Base-by-base conservation (phyloP, 192 early-diverging fungal genomes). In the Rhizophagus sp. region DNA sequence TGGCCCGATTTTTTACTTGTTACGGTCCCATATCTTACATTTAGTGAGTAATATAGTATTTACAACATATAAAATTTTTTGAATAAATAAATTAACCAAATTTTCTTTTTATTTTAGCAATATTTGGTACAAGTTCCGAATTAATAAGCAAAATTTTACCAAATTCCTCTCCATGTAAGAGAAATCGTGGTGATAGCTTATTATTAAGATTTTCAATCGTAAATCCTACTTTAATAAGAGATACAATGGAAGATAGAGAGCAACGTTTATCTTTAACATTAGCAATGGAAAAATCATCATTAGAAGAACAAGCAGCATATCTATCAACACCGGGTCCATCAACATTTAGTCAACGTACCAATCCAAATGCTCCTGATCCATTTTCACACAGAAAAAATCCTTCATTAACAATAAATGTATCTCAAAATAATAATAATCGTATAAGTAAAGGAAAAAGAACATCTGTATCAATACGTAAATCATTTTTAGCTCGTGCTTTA, bases 1-100 rank as follows among this genome's bases (percentile, higher is more conserved):
- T 66, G 64, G 64, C 24, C 64, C 10, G 64, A 66, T 66, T 66
- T 30, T 66, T 66, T 66, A 66, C 15, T 66, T 12, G 27, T 66
- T 17, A 27, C 13, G 15, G 1, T 66, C 25, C 64, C 64, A 30
- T 66, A 66, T 33, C 4, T 66, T 25, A 33, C 64, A 33, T 66
- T 66, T 66, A 33, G 64, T 66, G 30, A 66, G 64, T 66, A 15
- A 11, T 30, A 30, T 30, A 30, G 30, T 2, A 4, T 66, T 33
- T 27, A 66, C 3, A 30, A 33, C 22, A 9, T 66, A 13, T 12
- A 15, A 5, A n/a, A n/a, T n/a, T 25, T 63, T 2, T 25, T 30
- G 25, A n/a, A 25, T 6, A 27, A 15, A 66, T 27, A 30, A 65
- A 25, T 27, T 65, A 27, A 65, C 13, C 13, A 65, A 27, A 63